Percentiles rank a stretch among this genome's conserved stretches.
Conservation (phyloP, 1,284 basidiomycete genomes). For the Apiotrichum domesticum region DNA sequence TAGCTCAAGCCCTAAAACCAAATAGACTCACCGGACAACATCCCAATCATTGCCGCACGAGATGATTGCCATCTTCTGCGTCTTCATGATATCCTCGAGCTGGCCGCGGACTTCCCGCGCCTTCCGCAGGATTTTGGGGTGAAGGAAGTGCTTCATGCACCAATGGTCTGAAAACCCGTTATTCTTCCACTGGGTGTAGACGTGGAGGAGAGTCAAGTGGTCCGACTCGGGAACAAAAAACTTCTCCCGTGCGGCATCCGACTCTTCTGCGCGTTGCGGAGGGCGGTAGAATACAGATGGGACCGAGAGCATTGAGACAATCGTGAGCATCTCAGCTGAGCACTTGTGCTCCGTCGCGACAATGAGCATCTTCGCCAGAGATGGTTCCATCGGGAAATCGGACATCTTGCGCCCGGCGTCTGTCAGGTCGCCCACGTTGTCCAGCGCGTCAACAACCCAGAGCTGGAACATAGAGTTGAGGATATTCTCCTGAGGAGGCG, state of each 20-base stretch:
- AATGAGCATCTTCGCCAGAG: slow-evolving; percentile 97
- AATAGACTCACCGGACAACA: slow-evolving; percentile 60
- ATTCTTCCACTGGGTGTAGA: slow-evolving; percentile 96
- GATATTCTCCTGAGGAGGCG: slow-evolving; percentile 82
- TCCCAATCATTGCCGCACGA: slow-evolving; percentile 95
- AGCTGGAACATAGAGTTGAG: slow-evolving; percentile 98
- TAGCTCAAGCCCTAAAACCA: neutral
- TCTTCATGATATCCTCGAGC: slow-evolving; percentile 97
- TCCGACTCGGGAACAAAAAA: slow-evolving; percentile 98
- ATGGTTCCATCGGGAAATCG: slow-evolving; percentile 97
- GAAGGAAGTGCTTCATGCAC: slow-evolving; percentile 90
- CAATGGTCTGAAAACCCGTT: slow-evolving; percentile 90
- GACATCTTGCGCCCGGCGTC: slow-evolving; percentile 91
- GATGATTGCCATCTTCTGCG: slow-evolving; percentile 86
- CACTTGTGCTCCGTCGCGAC: slow-evolving; percentile 89
- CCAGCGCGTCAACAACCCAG: slow-evolving; percentile 95
- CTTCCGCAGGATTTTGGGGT: slow-evolving; percentile 91
- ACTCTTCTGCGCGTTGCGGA: slow-evolving; percentile 90
- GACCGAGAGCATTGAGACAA: slow-evolving; percentile 97
- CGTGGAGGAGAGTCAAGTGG: slow-evolving; percentile 90
- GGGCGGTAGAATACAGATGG: slow-evolving; percentile 95
- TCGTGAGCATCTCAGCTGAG: slow-evolving; percentile 92
- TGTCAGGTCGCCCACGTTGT: slow-evolving; percentile 96
- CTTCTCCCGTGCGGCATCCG: slow-evolving; percentile 93
- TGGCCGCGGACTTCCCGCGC: slow-evolving; percentile 93